Base-by-base conservation (phyloP, 2,329 filamentous ascomycete genomes). In the Penicillium palitans region DNA sequence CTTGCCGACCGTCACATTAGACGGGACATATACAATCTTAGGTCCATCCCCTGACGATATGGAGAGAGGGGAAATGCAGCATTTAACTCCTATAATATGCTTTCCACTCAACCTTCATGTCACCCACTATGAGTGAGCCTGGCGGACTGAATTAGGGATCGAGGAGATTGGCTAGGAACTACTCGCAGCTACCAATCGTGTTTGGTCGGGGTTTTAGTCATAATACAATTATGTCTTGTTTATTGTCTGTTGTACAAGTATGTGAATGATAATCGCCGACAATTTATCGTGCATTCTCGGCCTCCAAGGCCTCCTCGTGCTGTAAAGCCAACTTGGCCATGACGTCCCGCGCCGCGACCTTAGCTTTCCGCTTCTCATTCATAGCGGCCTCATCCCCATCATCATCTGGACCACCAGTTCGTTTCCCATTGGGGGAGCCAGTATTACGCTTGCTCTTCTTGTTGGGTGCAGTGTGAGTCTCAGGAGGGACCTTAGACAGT, bases 281-380 rank as follows among this genome's bases (percentile, higher is more conserved):
- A 7, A 41, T 33, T 42, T 48, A 72, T 52, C 64, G 62, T 17
- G 56, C 48, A 15, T 66, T 65, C 13, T 71, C 70, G 1, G 65
- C 69, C 46, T 74, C 74, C 71, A 76, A 72, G 10, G 71, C 71
- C 57, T 76, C 74, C 55, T 77, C 75, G 7, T 73, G 72, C 55
- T 76, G 70, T 71, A 77, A 74, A 10, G 72, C 73, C 48, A 73
- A 58, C 41, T 69, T 71, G 24, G 67, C 71, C 66, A 76, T 66
- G 17, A 61, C 61, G 61, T 77, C 73, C 44, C 74, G 68, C 52
- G 70, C 67, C 52, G 72, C 69, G 46, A 74, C 62, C 60, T 70
- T 72, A 29, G 72, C 69, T 49, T 71, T 75, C 53, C 65, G 70
- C 60, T 63, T 70, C 57, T 70, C 68, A 40, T 66, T 61, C 31